A percentile compares a stretch with the other conserved stretches of the same genome.
phyloP scores from a whole-genome alignment of 768 basidiomycete genomes.

The Crepidotus variabilis region DNA sequence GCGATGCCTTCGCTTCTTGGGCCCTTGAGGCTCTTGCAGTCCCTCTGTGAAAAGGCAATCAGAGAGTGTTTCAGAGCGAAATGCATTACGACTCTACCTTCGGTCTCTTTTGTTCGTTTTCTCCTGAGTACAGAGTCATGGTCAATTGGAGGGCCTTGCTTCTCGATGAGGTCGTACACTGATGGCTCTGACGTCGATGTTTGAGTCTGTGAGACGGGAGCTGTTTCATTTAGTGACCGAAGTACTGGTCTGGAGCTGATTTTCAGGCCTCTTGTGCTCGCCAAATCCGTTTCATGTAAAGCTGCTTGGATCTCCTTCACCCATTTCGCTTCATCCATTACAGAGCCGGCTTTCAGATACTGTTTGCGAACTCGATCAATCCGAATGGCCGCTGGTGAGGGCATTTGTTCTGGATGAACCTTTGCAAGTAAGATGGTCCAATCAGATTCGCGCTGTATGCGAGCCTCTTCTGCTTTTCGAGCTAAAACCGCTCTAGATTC shows the following conservation, averaged over 20 bases:
- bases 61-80: background rate
- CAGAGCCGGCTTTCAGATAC: constrained; percentile 56
- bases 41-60: constrained; percentile 1
- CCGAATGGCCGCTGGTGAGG: constrained; percentile 43
- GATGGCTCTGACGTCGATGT: constrained; percentile 12
- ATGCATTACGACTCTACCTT: constrained; percentile 14
- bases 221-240: constrained; percentile 17
- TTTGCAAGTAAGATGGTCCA: constrained; percentile 58
- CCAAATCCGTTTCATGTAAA: constrained; percentile 51
- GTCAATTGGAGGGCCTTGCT: constrained; percentile 24
- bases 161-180: constrained; percentile 21
- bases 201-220: constrained; percentile 6
- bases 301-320: constrained; percentile 55
- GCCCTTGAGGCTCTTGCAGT: constrained; percentile 39
- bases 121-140: constrained; percentile 17
- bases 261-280: constrained; percentile 40
- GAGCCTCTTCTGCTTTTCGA: constrained; percentile 63
- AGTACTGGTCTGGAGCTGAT: constrained; percentile 21
- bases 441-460: constrained; percentile 52
- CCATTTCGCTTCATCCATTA: constrained; percentile 53
- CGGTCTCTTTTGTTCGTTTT: constrained; percentile 27
- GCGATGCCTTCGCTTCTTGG: constrained; percentile 47
- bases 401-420: constrained; percentile 51
- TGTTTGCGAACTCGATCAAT: constrained; percentile 51
- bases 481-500: constrained; percentile 47